Evolutionary conservation across 805 yeast species (phyloP), one percentile per base, ranked within the genome.

Genomic region (Candida silvatica): DNA sequence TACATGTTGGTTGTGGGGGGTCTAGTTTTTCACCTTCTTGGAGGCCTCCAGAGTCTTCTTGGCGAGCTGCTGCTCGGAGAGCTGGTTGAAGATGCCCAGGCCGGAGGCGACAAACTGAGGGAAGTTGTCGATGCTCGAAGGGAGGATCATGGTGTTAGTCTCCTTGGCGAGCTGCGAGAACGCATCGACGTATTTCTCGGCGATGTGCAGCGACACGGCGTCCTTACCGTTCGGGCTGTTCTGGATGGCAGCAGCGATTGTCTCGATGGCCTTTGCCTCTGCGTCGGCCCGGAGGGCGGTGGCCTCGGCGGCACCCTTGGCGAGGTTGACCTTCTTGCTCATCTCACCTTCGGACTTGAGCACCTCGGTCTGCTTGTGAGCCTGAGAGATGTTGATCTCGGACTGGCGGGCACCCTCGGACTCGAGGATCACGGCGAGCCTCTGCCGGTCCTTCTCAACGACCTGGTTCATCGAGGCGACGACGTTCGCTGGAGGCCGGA

Each of bases 381-480:
- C 94, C 58, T 84, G 94, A 37, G 92, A 87, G 41, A 79, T 76
- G 53, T 85, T 85, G 54, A 85, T 84, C 32, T 74, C 80, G 24
- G 85, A 67, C 52, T 80, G 86, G 53, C 87, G 71, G 36, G 71
- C 74, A 57, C 95, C 95, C 60, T 84, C 95, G 30, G 86, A 76
- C 50, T 84, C 94, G 51, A 84, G 68, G 44, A 84, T 84, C 56
- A 84, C 90, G 2, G 95, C 94, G 41, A 94, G 67, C 55, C 85
- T 85, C 34, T 87, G 77, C 46, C 95, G 66, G 57, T 85, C 94
- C 30, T 94, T 92, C 39, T 80, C 71, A 17, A 85, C 95, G 58
- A 82, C 94, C 53, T 90, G 73, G 58, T 84, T 94, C 95, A 84
- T 85, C 19, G 94, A 92, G 48, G 80, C 88, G 47, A 84, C 71